Base-by-base conservation (phyloP, 352 stramenopile genomes). In the Elongisporangium undulatum region DNA sequence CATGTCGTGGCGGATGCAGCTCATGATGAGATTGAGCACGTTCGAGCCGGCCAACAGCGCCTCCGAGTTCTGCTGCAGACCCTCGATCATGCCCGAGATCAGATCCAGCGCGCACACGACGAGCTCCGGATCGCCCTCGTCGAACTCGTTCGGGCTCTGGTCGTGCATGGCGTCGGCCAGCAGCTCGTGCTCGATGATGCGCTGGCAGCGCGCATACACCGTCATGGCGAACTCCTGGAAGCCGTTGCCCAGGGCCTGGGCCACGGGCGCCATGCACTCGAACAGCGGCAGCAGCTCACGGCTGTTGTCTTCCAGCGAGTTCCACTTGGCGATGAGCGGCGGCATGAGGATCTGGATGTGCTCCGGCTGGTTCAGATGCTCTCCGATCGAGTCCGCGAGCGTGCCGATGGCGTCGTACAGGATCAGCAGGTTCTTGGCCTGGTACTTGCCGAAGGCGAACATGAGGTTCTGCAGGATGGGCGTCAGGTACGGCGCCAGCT, bases 351-450 rank as follows among this genome's bases (percentile, higher is more conserved):
- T 84, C 53, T 77, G 78, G 48, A 98, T 96, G 45, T 98, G 68
- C 57, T 96, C 77, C 3, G 87, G 79, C 63, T 98, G 78, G 50
- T 97, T 98, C 71, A 98, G 80, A n/a, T 88, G 74, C 50, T 92
- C 75, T 13, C 95, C 95, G 29, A 98, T 89, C 23, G 82, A 97
- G 66, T 99, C 95, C 0, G 95, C 96, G 51, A 99, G 90, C 58
- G 96, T 98, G 17, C 94, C 94, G 20, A 99, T 89, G 22, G 92
- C 96, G 66, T 99, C 96, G 74, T 98, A 98, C 63, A 99, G 72
- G 52, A 98, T 97, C 21, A 99, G 66, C 49, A 98, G 65, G 74
- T 96, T 98, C 59, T 97, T 94, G 17, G 88, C 93, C 57, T 98
- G 85, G 73, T 98, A 98, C 66, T 96, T 91, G 68, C 81, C 72